Evolutionary conservation across 495 filamentous ascomycete genomes (phyloP).

Genomic region (Talaromyces proteolyticus): DNA sequence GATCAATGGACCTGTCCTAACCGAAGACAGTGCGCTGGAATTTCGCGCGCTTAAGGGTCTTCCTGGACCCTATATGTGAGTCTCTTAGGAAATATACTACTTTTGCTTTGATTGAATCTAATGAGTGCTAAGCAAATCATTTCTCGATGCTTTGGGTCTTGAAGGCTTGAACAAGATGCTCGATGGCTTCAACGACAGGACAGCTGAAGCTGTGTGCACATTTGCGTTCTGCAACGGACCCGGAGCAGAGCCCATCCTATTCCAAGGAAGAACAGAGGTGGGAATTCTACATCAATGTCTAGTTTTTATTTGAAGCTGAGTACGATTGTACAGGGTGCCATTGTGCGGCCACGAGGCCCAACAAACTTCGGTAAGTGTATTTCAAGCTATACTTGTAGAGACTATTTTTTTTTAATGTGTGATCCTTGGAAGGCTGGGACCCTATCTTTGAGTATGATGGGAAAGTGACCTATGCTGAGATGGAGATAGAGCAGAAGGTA

Average conservation of each 20-base stretch:
- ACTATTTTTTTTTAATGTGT: not conserved
- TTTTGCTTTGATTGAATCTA: conserved; percentile 2
- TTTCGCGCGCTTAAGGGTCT: conserved; percentile 85
- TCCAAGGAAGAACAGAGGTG: conserved; percentile 74
- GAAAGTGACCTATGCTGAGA: conserved; percentile 94
- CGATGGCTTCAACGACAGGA: conserved; percentile 80
- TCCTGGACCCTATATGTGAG: conserved; percentile 95
- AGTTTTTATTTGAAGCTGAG: too few species aligned
- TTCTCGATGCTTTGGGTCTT: conserved; percentile 75
- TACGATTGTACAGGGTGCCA: conserved; percentile 36
- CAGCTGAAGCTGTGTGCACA: conserved; percentile 89
- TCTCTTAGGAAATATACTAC: not conserved
- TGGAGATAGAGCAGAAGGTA: conserved; percentile 83
- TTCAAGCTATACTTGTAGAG: not conserved
- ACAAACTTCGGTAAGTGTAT: conserved; percentile 69
- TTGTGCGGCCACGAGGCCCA: conserved; percentile 50
- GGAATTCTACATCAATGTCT: conserved; percentile 1
- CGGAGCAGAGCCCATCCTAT: conserved; percentile 77
- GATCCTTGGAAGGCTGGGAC: conserved; percentile 99
- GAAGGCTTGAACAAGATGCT: conserved; percentile 87
- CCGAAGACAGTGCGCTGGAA: conserved; percentile 92
- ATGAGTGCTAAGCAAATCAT: conserved; percentile 74
- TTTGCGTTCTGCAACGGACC: conserved; percentile 89
- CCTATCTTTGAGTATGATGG: conserved; percentile 94
- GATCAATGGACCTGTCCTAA: conserved; percentile 82